Percentiles rank a stretch among this genome's conserved stretches.
Evolutionary conservation across 192 early-diverging fungal genomes (phyloP).

Genomic region (Rhizophlyctis rosea): DNA sequence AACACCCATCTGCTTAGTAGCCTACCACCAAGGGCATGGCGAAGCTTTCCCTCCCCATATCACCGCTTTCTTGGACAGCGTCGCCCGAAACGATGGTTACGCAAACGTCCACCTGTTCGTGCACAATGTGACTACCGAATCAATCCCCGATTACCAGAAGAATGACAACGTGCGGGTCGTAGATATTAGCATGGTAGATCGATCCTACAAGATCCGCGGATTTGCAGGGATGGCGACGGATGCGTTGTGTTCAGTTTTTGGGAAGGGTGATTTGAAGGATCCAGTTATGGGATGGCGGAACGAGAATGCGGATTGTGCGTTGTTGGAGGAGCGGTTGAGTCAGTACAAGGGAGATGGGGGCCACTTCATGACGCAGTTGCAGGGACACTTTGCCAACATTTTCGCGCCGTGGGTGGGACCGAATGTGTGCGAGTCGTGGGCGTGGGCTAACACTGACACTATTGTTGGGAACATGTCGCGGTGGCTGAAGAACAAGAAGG

Average conservation of each 20-base stretch:
- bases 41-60: slow-evolving; percentile 28
- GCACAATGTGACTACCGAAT: slow-evolving; percentile 23
- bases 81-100: slow-evolving; percentile 18
- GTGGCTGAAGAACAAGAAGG: slow-evolving; percentile 29
- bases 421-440: slow-evolving; percentile 34
- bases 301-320: slow-evolving; percentile 17
- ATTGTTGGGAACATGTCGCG: slow-evolving; percentile 25
- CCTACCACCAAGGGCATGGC: slow-evolving; percentile 21
- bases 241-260: slow-evolving; percentile 17
- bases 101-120: slow-evolving; percentile 27
- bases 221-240: slow-evolving; percentile 31
- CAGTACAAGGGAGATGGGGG: slow-evolving; percentile 21
- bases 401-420: slow-evolving; percentile 28
- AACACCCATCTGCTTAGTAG: slow-evolving; percentile 26
- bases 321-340: slow-evolving; percentile 16
- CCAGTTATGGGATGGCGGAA: slow-evolving; percentile 11
- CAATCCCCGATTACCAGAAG: slow-evolving; percentile 8
- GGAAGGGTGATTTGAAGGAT: neutral
- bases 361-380: slow-evolving; percentile 27
- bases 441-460: slow-evolving; percentile 18
- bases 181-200: slow-evolving; percentile 22
- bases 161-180: slow-evolving; percentile 21
- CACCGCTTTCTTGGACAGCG: slow-evolving; percentile 25
- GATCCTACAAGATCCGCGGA: slow-evolving; percentile 23
- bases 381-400: slow-evolving; percentile 17